Conservation (phyloP, 768 basidiomycete genomes). For the Podaxis sp. region DNA sequence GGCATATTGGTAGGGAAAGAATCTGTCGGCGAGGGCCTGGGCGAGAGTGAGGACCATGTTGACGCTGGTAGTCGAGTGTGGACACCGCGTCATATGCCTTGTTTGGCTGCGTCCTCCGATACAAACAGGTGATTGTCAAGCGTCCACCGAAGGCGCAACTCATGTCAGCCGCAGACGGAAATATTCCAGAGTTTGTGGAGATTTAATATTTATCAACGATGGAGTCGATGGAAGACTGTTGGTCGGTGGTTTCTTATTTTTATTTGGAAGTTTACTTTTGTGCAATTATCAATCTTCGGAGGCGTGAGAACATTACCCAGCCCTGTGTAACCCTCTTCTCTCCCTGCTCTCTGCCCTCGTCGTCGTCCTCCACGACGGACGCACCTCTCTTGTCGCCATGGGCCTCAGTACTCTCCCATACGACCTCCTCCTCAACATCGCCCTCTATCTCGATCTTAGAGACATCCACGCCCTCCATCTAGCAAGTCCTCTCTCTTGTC, state of each 20-base stretch:
- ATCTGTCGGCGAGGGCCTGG: conserved; percentile 1
- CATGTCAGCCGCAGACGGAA: not conserved
- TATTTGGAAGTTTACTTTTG: not conserved
- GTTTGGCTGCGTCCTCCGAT: not conserved
- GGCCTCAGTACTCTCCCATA: conserved; percentile 56
- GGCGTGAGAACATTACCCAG: conserved; percentile 9
- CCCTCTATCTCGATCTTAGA: conserved; percentile 55
- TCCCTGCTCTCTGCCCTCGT: not conserved
- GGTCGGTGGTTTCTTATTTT: not conserved
- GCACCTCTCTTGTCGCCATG: conserved; percentile 11
- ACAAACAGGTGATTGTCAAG: not conserved
- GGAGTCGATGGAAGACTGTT: not conserved
- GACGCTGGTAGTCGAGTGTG: not conserved
- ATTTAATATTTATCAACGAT: not conserved
- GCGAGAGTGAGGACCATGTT: conserved; percentile 6
- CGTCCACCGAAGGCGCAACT: not conserved
- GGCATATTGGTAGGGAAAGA: conserved; percentile 58
- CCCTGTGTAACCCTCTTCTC: conserved; percentile 10
- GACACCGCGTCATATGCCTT: not conserved
- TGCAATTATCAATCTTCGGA: not conserved
- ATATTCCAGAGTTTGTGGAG: not conserved
- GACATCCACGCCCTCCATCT: conserved; percentile 63
- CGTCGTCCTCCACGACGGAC: conserved; percentile 9
- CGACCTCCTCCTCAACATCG: conserved; percentile 70
- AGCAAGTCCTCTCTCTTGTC: conserved; percentile 38